These are phyloP conservation scores for Larix kaempferi DNA, from an alignment of 75 land plant species.

Conservation along the genomic window DNA sequence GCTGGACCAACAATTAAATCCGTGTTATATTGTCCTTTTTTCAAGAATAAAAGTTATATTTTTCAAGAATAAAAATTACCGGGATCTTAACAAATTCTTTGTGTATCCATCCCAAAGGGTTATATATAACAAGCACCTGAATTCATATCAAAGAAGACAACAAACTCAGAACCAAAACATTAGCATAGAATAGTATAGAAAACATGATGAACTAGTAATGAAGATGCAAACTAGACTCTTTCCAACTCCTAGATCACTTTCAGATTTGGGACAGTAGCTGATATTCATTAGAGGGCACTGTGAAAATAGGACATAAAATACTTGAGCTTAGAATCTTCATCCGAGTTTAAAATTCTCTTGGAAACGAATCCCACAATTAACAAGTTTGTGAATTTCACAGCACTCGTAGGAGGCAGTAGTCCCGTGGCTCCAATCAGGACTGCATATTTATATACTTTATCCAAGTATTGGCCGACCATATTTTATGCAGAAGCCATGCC, in stretches of 20 bases:
- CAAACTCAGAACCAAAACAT: not conserved
- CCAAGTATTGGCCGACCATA: not conserved
- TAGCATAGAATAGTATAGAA: too few relatives aligned
- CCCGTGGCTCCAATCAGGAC: conserved; percentile 57
- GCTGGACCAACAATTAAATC: too few relatives aligned
- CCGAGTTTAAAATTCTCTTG: not conserved
- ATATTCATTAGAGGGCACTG: conserved; percentile 79
- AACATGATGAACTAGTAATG: too few relatives aligned
- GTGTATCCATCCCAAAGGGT: too few relatives aligned
- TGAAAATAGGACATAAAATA: not conserved
- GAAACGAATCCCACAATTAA: too few relatives aligned
- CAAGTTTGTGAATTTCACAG: conserved; percentile 22
- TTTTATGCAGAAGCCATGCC: conserved; percentile 36
- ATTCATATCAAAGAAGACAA: not conserved
- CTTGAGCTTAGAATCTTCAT: not conserved
- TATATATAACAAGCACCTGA: too few relatives aligned
- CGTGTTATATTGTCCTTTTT: too few relatives aligned
- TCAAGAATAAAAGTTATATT: too few relatives aligned
- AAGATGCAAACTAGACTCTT: too few relatives aligned
- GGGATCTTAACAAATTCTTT: too few relatives aligned
- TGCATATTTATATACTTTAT: conserved; percentile 18
- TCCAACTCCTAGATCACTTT: too few relatives aligned
- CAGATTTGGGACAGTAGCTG: conserved; percentile 76
- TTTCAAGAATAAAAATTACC: too few relatives aligned
- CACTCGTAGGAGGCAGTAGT: conserved; percentile 33